Evolutionary conservation across 805 yeast species (phyloP).

Genomic region (Tetrapisispora fleetii): DNA sequence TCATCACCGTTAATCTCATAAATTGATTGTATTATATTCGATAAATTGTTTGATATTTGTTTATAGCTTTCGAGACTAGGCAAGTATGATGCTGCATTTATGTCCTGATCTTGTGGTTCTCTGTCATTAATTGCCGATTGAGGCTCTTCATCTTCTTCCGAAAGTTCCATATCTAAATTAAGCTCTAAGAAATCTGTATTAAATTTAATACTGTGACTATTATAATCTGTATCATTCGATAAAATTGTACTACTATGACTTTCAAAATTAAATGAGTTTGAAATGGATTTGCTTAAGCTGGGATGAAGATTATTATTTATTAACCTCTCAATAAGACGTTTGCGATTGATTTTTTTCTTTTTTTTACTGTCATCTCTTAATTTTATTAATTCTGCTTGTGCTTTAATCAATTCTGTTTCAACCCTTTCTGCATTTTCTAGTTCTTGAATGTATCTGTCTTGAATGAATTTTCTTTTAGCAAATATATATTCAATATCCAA

Average conservation of each 20-base stretch:
- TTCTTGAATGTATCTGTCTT: constrained; percentile 17
- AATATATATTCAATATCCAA: constrained; percentile 25
- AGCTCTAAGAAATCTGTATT: constrained; percentile 8
- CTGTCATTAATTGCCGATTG: not conserved
- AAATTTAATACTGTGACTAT: constrained; percentile 3
- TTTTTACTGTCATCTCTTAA: constrained; percentile 5
- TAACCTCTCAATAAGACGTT: constrained; percentile 13
- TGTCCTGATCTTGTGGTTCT: not conserved
- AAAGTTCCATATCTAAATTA: constrained; percentile 3
- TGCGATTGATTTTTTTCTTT: constrained; percentile 8
- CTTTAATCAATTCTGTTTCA: constrained; percentile 15
- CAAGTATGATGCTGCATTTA: constrained; percentile 1
- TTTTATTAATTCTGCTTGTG: constrained; percentile 14
- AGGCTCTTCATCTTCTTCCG: constrained; percentile 2
- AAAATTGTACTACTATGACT: not conserved
- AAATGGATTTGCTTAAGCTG: constrained; percentile 20
- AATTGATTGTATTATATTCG: constrained; percentile 3
- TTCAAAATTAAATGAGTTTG: constrained; percentile 19
- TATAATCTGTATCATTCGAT: not conserved
- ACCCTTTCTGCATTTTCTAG: constrained; percentile 16
- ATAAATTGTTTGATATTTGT: constrained; percentile 5
- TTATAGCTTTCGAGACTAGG: constrained; percentile 8
- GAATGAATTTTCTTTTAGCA: constrained; percentile 24
- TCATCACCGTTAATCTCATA: not conserved
- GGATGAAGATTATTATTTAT: constrained; percentile 20